phyloP scores from a whole-genome alignment of 2,329 filamentous ascomycete genomes.

The Lasiodiplodia citricola region DNA sequence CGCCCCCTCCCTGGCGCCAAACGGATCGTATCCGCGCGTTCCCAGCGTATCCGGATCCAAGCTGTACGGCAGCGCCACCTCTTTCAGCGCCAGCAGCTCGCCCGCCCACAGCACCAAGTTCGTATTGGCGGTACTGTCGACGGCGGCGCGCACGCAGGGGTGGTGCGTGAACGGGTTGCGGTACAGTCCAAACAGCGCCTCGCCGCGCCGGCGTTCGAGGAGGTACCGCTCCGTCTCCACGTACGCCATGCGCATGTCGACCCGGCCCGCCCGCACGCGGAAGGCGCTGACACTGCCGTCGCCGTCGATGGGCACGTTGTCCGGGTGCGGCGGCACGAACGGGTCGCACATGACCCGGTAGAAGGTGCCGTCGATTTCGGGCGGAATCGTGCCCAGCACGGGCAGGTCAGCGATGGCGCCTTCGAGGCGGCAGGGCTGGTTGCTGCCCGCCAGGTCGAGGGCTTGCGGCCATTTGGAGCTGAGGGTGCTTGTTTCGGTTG shows the following conservation, averaged over 20 bases:
- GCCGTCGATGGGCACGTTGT: slow-evolving; percentile 36
- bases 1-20: slow-evolving; percentile 26
- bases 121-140: slow-evolving; percentile 30
- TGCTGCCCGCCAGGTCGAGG: slow-evolving; percentile 20
- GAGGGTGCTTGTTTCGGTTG: neutral
- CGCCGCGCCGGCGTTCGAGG: slow-evolving; percentile 32
- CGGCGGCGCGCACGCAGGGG: slow-evolving; percentile 34
- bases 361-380: slow-evolving; percentile 26
- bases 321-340: slow-evolving; percentile 31
- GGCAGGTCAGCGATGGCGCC: slow-evolving; percentile 29
- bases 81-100: slow-evolving; percentile 25
- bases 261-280: slow-evolving; percentile 36
- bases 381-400: slow-evolving; percentile 11
- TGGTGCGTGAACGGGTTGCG: slow-evolving; percentile 32
- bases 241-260: slow-evolving; percentile 40
- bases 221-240: slow-evolving; percentile 39
- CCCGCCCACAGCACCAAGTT: slow-evolving; percentile 28
- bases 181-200: slow-evolving; percentile 28
- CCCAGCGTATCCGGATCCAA: slow-evolving; percentile 42
- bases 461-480: slow-evolving; percentile 25
- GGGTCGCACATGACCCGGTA: slow-evolving; percentile 37
- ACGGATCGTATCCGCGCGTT: slow-evolving; percentile 38
- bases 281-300: slow-evolving; percentile 42
- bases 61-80: slow-evolving; percentile 33
- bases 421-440: slow-evolving; percentile 31